Percentiles rank a stretch among this genome's conserved stretches.
Conservation (phyloP, 805 yeast species). For the Lipomyces starkeyi region DNA sequence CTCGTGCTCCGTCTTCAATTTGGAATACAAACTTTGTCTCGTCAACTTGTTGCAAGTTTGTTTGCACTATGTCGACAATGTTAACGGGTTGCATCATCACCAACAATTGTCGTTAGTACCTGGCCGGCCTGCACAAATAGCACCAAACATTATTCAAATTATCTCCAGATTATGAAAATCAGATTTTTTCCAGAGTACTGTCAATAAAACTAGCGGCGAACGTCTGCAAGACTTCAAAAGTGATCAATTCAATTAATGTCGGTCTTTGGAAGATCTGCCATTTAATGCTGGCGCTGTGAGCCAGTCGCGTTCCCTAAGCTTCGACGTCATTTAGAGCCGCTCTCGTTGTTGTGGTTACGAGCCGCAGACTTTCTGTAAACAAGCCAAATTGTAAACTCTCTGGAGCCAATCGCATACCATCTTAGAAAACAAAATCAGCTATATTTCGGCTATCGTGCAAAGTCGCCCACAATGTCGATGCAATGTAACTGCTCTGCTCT, state of each 20-base stretch:
- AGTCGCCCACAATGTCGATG: background rate
- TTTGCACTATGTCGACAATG: conserved; percentile 41
- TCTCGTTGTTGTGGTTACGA: conserved; percentile 20
- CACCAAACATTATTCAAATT: conserved; percentile 64
- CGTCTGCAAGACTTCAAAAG: background rate
- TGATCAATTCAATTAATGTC: background rate
- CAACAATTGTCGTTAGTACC: conserved; percentile 39
- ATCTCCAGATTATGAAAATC: conserved; percentile 10
- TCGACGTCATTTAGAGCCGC: too few relatives aligned
- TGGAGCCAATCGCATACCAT: conserved; percentile 2
- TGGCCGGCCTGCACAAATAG: conserved; percentile 76
- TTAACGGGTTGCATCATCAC: background rate
- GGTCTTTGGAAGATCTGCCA: background rate
- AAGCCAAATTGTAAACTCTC: background rate
- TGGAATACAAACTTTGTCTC: conserved; percentile 67
- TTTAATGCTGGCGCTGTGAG: background rate
- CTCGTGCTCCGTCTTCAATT: conserved; percentile 65
- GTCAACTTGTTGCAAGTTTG: conserved; percentile 63
- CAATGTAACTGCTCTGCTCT: conserved; percentile 13
- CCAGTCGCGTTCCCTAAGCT: too few relatives aligned
- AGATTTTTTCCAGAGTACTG: background rate
- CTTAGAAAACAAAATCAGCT: background rate
- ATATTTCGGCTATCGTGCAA: background rate
- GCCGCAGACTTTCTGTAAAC: conserved; percentile 15
- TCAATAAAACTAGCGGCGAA: background rate